These are phyloP conservation scores for Ogataea henricii DNA, from an alignment of 805 yeast species.

Conservation along the genomic window DNA sequence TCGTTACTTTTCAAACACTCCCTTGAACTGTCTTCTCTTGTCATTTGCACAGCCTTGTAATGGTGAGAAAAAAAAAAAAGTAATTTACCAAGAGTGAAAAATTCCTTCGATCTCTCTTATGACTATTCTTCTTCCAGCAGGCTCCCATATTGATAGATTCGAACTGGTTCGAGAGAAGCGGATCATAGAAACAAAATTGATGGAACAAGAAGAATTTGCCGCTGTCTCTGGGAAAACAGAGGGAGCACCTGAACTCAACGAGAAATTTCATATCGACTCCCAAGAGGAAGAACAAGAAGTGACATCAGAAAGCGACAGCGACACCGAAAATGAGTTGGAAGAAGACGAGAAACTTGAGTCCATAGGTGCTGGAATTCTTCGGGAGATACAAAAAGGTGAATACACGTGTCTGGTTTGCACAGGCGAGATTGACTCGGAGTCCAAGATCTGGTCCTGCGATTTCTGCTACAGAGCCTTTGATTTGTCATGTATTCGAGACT, in stretches of 20 bases:
- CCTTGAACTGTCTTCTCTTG: too few species aligned
- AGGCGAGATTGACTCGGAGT: slow-evolving; percentile 66
- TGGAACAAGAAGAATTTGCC: background rate
- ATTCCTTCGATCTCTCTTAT: background rate
- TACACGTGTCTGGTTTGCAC: slow-evolving; percentile 90
- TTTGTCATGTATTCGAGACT: slow-evolving; percentile 76
- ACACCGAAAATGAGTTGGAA: background rate
- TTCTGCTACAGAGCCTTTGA: slow-evolving; percentile 84
- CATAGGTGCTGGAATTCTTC: slow-evolving; percentile 40
- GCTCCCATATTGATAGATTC: background rate
- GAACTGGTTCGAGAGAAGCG: too few species aligned
- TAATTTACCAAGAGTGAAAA: too few species aligned
- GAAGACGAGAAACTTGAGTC: slow-evolving; percentile 25
- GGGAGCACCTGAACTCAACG: background rate
- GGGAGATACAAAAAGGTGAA: slow-evolving; percentile 64
- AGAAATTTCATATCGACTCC: background rate
- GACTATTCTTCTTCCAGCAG: too few species aligned
- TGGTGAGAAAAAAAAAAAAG: too few species aligned
- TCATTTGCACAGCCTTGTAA: too few species aligned
- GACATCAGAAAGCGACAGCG: slow-evolving; percentile 4
- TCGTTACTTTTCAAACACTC: too few species aligned
- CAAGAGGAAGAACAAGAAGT: too few species aligned
- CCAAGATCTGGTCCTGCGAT: slow-evolving; percentile 77
- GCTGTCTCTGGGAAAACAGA: background rate
- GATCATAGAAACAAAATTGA: too few species aligned